Conservation (phyloP, 1,284 basidiomycete species). For the Austroboletus niveus region DNA sequence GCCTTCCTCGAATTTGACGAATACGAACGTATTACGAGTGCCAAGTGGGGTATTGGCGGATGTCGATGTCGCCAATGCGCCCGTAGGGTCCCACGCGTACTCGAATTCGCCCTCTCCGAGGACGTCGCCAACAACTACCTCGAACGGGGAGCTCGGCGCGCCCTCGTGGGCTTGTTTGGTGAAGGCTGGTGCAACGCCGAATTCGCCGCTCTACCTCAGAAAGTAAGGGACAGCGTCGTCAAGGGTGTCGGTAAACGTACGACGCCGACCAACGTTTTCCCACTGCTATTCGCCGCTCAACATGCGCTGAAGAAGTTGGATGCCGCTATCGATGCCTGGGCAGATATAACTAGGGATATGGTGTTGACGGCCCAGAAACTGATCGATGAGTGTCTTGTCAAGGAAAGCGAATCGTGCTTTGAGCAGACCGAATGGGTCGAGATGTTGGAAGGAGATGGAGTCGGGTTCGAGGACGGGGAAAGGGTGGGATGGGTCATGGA, state of each 20-base stretch:
- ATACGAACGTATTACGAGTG: constrained; percentile 66
- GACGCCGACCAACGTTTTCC: constrained; percentile 61
- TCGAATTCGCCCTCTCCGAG: constrained; percentile 72
- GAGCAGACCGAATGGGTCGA: constrained; percentile 67
- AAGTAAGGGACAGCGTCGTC: constrained; percentile 65
- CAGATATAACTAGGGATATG: constrained; percentile 63
- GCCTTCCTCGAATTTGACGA: constrained; percentile 76
- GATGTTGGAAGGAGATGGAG: constrained; percentile 67
- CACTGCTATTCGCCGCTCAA: constrained; percentile 66
- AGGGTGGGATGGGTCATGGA: constrained; percentile 70
- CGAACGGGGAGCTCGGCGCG: constrained; percentile 67
- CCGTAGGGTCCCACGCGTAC: constrained; percentile 72
- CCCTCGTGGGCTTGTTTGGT: constrained; percentile 78
- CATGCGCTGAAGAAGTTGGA: constrained; percentile 57
- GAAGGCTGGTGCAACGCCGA: constrained; percentile 84
- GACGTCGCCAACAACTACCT: constrained; percentile 77
- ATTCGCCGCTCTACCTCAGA: constrained; percentile 67
- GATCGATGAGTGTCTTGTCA: constrained; percentile 61
- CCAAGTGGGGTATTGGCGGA: constrained; percentile 74
- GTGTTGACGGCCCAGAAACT: constrained; percentile 54
- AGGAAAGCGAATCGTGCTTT: constrained; percentile 62
- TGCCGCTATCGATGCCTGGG: constrained; percentile 63
- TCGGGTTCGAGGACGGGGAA: constrained; percentile 72
- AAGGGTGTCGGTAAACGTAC: constrained; percentile 70
- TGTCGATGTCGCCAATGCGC: constrained; percentile 83